Conservation (phyloP, 345 rosid species). For the Citrus australasica region DNA sequence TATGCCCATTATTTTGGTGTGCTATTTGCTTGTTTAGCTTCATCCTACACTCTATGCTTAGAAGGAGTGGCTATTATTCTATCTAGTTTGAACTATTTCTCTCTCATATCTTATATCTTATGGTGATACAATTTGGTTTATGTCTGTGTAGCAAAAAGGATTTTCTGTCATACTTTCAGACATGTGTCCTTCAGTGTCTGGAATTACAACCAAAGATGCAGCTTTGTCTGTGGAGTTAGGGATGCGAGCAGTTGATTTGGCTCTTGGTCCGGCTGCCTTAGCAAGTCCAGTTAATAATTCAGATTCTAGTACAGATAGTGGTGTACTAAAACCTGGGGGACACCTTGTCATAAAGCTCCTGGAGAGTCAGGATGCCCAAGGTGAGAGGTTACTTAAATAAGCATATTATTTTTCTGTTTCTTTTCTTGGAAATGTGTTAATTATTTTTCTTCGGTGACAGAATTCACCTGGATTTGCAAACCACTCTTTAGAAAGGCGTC, state of each 20-base stretch:
- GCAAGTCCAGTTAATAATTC: slow-evolving; percentile 22
- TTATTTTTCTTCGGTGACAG: slow-evolving; percentile 31
- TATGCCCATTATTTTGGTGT: not conserved
- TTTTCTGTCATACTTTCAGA: slow-evolving; percentile 84
- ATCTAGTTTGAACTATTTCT: not conserved
- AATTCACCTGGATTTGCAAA: slow-evolving; percentile 65
- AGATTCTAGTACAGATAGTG: slow-evolving; percentile 26
- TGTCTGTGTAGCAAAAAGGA: slow-evolving; percentile 57
- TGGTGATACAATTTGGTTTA: not conserved
- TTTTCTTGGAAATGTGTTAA: not conserved
- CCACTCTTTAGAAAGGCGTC: slow-evolving; percentile 79
- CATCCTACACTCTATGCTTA: not conserved
- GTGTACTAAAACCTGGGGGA: slow-evolving; percentile 62
- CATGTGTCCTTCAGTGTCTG: slow-evolving; percentile 91
- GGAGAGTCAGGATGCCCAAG: slow-evolving; percentile 85
- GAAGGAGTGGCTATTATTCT: not conserved
- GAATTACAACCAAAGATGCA: slow-evolving; percentile 74
- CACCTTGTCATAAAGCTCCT: slow-evolving; percentile 86
- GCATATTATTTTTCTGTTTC: not conserved
- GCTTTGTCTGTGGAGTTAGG: slow-evolving; percentile 83
- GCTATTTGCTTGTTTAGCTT: not conserved
- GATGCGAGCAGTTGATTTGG: slow-evolving; percentile 82
- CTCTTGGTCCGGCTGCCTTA: slow-evolving; percentile 57
- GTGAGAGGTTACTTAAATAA: slow-evolving; percentile 25
- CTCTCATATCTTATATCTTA: not conserved